Base-by-base conservation (phyloP, 139 green algal species). In the Haematococcus lacustris region DNA sequence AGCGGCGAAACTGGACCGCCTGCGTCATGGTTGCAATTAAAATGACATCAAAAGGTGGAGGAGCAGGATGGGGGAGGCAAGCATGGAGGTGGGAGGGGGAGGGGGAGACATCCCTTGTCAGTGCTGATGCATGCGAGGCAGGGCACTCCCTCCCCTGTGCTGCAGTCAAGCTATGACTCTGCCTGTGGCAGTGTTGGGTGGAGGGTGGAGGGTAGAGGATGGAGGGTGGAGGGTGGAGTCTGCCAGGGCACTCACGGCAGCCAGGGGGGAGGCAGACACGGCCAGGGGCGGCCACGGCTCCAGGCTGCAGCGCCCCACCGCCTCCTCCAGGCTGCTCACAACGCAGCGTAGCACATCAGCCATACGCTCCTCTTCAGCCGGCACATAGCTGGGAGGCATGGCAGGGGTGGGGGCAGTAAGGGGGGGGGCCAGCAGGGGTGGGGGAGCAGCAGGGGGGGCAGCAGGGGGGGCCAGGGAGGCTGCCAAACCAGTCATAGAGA, bases 241-340 rank as follows among this genome's bases (percentile, higher is more conserved):
- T 38, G 6, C 35, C 13, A 13, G 28, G 33, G 30, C 53, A 66
- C 73, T 9, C 34, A 74, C 74, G n/a, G 78, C 68, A 0, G 86
- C 87, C 3, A 76, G 51, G 0, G 69, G 78, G 1, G 53, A 78
- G 21, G 76, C 78, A 0, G 75, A 76, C 37, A 82, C 57, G 9
- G 83, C 82, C 0, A 83, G 78, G 2, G 80, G 63, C 1, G 88
- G 88, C 88, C 88, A 92, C 9, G 82, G 75, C 23, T 87, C 82
- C 30, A 89, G 68, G 13, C 60, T 38, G 30, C 43, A 66, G 35
- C 59, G 60, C 3, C 43, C 78, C 6, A 82, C 83, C 4, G 86
- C 86, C 1, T 32, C 40, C 69, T 82, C 78, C 65, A 89, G 75
- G 0, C 51, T 63, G 26, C 51, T 39, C 73, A 70, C 68, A 50